phyloP scores from a whole-genome alignment of 2,329 filamentous ascomycete species.

The Colletotrichum echinochloae region DNA sequence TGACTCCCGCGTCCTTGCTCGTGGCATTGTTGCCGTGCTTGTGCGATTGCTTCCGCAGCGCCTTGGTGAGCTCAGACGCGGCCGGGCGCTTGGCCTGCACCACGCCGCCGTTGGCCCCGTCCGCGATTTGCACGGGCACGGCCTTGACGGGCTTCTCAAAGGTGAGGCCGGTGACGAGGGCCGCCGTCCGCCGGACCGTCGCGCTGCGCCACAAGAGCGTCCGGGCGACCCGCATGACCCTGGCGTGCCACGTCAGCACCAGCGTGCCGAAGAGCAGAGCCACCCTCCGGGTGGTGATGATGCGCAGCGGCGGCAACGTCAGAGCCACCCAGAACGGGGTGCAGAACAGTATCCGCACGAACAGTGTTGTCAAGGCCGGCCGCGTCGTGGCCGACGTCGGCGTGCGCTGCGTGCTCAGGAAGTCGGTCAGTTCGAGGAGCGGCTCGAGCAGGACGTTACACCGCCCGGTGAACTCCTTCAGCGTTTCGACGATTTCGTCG shows the following conservation, averaged over 20 bases:
- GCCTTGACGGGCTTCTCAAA: conserved; percentile 67
- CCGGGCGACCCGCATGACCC: conserved; percentile 84
- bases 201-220: conserved; percentile 92
- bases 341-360: conserved; percentile 88
- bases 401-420: conserved; percentile 89
- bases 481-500: conserved; percentile 95
- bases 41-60: conserved; percentile 50
- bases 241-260: conserved; percentile 90
- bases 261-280: conserved; percentile 89
- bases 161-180: conserved; percentile 82
- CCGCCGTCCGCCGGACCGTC: conserved; percentile 75
- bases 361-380: conserved; percentile 88
- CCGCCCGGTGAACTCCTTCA: conserved; percentile 89
- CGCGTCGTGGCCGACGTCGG: conserved; percentile 91
- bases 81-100: conserved; percentile 49
- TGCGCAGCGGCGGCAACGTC: conserved; percentile 82
- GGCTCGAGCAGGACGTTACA: conserved; percentile 95
- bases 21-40: conserved; percentile 49
- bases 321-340: conserved; percentile 89
- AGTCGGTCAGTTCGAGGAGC: conserved; percentile 88
- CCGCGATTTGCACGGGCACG: conserved; percentile 33
- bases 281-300: conserved; percentile 89
- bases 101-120: conserved; percentile 28
- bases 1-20: conserved; percentile 79
- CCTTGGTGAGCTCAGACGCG: conserved; percentile 62